phyloP scores from a whole-genome alignment of 495 filamentous ascomycete species.

The Bacidia gigantensis region DNA sequence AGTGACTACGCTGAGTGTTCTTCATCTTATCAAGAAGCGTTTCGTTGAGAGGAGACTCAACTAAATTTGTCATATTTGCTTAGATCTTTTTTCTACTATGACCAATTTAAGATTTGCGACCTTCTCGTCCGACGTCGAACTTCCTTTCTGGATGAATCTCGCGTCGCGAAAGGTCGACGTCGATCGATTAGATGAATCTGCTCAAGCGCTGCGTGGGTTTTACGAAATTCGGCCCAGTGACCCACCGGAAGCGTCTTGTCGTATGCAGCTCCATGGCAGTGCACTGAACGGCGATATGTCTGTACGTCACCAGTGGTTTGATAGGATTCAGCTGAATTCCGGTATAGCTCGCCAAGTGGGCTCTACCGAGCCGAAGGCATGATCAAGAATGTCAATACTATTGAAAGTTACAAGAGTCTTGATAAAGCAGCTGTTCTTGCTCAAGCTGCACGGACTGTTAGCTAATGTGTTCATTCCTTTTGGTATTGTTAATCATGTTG shows the following conservation, averaged over 20 bases:
- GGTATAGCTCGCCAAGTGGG: constrained; percentile 50
- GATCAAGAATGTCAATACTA: constrained; percentile 91
- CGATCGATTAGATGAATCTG: constrained; percentile 89
- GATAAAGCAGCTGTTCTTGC: constrained; percentile 61
- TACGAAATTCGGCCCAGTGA: constrained; percentile 69
- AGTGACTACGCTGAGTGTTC: too few relatives aligned
- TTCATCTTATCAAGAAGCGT: too few relatives aligned
- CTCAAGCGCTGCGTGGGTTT: constrained; percentile 70
- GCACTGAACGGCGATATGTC: constrained; percentile 74
- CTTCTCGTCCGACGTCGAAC: constrained; percentile 85
- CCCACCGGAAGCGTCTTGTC: constrained; percentile 54
- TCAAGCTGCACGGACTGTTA: constrained; percentile 60
- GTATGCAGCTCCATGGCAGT: constrained; percentile 78
- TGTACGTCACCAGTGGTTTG: constrained; percentile 21
- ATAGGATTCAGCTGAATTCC: neutral
- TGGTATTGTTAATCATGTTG: neutral
- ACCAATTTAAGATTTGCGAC: constrained; percentile 66
- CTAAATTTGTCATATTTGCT: too few relatives aligned
- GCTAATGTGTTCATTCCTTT: constrained; percentile 13
- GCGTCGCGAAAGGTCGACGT: constrained; percentile 86
- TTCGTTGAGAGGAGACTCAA: too few relatives aligned
- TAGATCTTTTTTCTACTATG: too few relatives aligned
- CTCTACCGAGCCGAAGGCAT: constrained; percentile 77
- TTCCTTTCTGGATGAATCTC: constrained; percentile 84
- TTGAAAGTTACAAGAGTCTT: constrained; percentile 74